Evolutionary conservation across 208 protist genomes (phyloP), one percentile per base, ranked within the genome.

Genomic region (Crithidia expoeki): DNA sequence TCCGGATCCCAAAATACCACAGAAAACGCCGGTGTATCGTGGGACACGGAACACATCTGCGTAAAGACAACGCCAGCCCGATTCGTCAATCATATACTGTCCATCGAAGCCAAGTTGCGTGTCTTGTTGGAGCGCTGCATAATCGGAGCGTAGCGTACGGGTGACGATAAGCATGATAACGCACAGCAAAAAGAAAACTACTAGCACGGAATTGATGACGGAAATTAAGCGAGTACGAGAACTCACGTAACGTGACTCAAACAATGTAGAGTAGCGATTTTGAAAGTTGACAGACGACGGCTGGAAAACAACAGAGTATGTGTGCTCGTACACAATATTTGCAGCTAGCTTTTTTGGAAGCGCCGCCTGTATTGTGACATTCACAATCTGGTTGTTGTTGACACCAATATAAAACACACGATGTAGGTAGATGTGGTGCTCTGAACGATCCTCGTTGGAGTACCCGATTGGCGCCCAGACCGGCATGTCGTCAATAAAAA

Each of bases 31-130:
- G 0, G 89, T 62, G 57, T 85, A 50, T 4, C 63, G 46, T 3
- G 98, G 98, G 2, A 92, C 68, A 12, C 98, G 89, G 71, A 99
- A 98, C 2, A 99, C 97, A 61, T 99, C 98, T 9, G 86, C 93
- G 77, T 97, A 93, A 2, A 99, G 74, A 28, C 97, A 92, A 68
- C 98, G 98, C 98, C 98, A 99, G 1, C 97, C 97, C 14, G 94
- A 94, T 30, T 98, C 94, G 19, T 98, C 97, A 27, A 86, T 66
- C 23, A 73, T 70, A 56, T 92, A 79, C 16, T 77, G 79, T 3
- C 74, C 80, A 14, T 87, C 82, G 38, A 74, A 74, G 11, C 68
- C 59, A 9, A 85, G 52, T 33, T 89, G 59, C 33, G 88, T 57
- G 16, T 90, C 84, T 30, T 81, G 67, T 38, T 92, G 78, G 47